Evolutionary conservation across 2,329 filamentous ascomycete genomes (phyloP), one percentile per base, ranked within the genome.

Genomic region (Cladophialophora exuberans): DNA sequence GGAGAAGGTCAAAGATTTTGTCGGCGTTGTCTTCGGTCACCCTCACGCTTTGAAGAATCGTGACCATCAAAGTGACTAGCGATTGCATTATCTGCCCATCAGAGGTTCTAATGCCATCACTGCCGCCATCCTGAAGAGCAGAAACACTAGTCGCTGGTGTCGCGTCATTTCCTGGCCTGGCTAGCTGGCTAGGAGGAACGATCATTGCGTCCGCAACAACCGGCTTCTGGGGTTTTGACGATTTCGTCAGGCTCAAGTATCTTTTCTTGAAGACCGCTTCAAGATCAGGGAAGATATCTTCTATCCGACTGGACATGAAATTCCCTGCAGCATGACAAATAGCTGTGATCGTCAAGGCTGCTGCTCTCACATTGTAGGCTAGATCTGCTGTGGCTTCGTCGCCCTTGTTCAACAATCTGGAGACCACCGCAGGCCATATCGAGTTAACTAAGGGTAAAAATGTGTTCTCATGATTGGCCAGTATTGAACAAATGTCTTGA

Each of bases 391-490:
- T 86, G 13, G 86, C 83, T 6, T 87, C 80, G 2, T 62, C 62
- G 17, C 51, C 61, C 64, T n/a, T 62, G 53, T 15, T 65, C 60
- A 84, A 82, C 4, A 90, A 75, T 20, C 85, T 79, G n/a, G 79
- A 77, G 1, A 87, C 75, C 4, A 96, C 75, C 5, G 95, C 87
- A 0, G 92, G 91, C 93, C 93, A 99, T 6, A 97, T 77, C 2
- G 88, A 86, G 70, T 97, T 94, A 63, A 97, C 85, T 0, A 97
- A 79, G 0, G 94, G 94, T 1, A 99, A 74, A 68, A 96, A 97
- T 0, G 85, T 83, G 58, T 92, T 85, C 67, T 96, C 88, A 62
- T 97, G 85, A 3, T 78, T 79, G 0, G 87, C 83, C 2, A 99
- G 81, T 1, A 88, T 80, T 1, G 86, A 83, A 3, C 87, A 82